phyloP scores from a whole-genome alignment of 2,329 filamentous ascomycete genomes.

The Madurella mycetomatis region DNA sequence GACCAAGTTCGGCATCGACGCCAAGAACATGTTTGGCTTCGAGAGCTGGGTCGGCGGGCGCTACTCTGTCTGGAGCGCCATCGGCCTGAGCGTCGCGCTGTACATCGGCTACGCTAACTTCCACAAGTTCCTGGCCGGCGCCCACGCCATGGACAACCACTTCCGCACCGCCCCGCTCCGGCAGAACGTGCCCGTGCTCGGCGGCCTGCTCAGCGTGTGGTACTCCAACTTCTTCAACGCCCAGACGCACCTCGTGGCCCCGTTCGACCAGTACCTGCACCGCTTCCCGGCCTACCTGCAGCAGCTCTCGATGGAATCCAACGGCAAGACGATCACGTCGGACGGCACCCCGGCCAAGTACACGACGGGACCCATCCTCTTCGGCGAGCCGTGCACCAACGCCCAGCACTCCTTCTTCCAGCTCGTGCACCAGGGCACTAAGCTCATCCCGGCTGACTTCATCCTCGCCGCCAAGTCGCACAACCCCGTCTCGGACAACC shows the following conservation, averaged over 20 bases:
- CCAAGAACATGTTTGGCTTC: conserved; percentile 99
- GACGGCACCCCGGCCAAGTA: conserved; percentile 90
- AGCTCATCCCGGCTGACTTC: conserved; percentile 97
- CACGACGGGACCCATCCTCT: conserved; percentile 91
- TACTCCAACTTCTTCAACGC: conserved; percentile 99
- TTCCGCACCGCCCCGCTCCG: conserved; percentile 87
- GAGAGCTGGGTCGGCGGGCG: conserved; percentile 97
- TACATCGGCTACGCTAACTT: conserved; percentile 99
- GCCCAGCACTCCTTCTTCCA: conserved; percentile 99
- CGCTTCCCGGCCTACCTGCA: conserved; percentile 98
- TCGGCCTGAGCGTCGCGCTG: conserved; percentile 87
- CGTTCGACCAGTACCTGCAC: conserved; percentile 98
- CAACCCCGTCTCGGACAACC: conserved; percentile 87
- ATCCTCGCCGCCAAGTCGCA: conserved; percentile 94
- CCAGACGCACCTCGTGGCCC: conserved; percentile 94
- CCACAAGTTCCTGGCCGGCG: conserved; percentile 89
- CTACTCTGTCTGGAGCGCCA: conserved; percentile 98
- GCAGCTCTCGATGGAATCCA: conserved; percentile 99
- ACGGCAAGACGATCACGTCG: conserved; percentile 94
- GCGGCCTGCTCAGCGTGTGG: conserved; percentile 92
- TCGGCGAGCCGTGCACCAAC: conserved; percentile 97
- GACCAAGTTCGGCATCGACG: conserved; percentile 97
- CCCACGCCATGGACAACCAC: conserved; percentile 97
- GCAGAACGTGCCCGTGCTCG: conserved; percentile 91
- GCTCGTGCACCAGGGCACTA: conserved; percentile 97